Conservation (phyloP, 2,329 filamentous ascomycete species). For the Orbilia brochopaga region DNA sequence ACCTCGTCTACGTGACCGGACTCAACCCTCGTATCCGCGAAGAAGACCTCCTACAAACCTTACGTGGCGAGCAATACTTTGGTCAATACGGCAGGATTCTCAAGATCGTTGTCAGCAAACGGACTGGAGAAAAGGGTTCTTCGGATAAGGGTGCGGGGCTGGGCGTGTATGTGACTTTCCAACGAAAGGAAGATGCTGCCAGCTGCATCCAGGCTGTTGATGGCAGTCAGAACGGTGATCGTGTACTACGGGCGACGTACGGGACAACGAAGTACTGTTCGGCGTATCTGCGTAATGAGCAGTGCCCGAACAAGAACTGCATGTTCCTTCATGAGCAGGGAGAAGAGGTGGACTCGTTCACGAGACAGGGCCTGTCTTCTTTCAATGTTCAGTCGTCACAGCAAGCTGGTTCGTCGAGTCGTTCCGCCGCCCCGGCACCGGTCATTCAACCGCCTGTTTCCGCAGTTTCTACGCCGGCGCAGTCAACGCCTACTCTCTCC, state of each 20-base stretch:
- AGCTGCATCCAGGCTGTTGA: constrained; percentile 91
- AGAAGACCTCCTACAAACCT: constrained; percentile 86
- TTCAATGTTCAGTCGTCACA: constrained; percentile 68
- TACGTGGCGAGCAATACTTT: constrained; percentile 91
- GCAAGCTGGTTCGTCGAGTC: constrained; percentile 56
- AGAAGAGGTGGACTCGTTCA: constrained; percentile 97
- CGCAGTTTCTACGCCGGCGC: constrained; percentile 55
- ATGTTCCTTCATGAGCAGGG: constrained; percentile 98
- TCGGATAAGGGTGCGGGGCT: constrained; percentile 58
- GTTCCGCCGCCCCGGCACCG: constrained; percentile 58
- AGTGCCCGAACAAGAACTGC: constrained; percentile 92
- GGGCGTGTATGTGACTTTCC: constrained; percentile 98
- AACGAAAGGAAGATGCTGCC: constrained; percentile 85
- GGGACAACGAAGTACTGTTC: constrained; percentile 99
- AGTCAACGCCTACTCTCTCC: constrained; percentile 55
- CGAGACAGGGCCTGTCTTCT: constrained; percentile 88
- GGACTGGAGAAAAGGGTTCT: constrained; percentile 72
- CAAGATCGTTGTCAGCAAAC: constrained; percentile 98
- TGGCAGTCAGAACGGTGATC: constrained; percentile 87
- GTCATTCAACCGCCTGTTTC: constrained; percentile 48
- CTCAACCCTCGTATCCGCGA: constrained; percentile 89
- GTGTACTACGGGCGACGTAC: constrained; percentile 74
- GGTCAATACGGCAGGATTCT: constrained; percentile 98
- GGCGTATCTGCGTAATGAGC: constrained; percentile 90
- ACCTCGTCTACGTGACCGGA: constrained; percentile 96